Percentiles rank a stretch among this genome's conserved stretches.
These are phyloP conservation scores for Spathaspora passalidarum DNA, from an alignment of 805 yeast species.

Conservation along the genomic window DNA sequence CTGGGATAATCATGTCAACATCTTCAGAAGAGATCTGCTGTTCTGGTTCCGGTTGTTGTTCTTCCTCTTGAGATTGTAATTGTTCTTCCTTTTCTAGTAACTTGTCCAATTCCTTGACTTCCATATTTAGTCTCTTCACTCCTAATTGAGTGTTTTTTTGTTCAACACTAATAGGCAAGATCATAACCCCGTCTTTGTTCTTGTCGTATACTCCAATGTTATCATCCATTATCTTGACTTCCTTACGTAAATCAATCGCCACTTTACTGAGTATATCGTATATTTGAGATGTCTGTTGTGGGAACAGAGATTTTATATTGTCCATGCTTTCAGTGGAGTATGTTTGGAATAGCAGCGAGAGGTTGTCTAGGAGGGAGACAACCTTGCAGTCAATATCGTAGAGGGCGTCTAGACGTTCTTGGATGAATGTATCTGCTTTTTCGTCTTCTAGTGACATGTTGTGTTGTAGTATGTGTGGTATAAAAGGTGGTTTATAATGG, in stretches of 20 bases:
- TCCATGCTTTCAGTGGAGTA: conserved; percentile 20
- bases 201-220: conserved; percentile 47
- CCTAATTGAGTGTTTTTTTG: conserved; percentile 72
- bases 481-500: not conserved
- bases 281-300: conserved; percentile 43
- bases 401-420: conserved; percentile 50
- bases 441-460: conserved; percentile 9
- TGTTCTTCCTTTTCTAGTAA: conserved; percentile 9
- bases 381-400: conserved; percentile 51
- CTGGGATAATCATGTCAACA: not conserved
- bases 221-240: conserved; percentile 62
- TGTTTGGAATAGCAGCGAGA: conserved; percentile 47
- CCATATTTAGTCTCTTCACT: conserved; percentile 50
- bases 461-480: not conserved
- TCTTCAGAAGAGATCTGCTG: not conserved
- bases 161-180: conserved; percentile 66
- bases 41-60: not conserved
- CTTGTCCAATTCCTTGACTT: conserved; percentile 25
- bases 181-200: conserved; percentile 44
- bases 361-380: conserved; percentile 47
- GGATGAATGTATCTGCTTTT: conserved; percentile 34
- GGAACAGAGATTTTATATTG: conserved; percentile 38
- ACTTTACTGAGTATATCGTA: conserved; percentile 55
- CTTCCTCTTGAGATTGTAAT: not conserved
- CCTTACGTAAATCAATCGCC: conserved; percentile 60